Base-by-base conservation (phyloP, 768 basidiomycete genomes). In the Phaeolepiota aurea region DNA sequence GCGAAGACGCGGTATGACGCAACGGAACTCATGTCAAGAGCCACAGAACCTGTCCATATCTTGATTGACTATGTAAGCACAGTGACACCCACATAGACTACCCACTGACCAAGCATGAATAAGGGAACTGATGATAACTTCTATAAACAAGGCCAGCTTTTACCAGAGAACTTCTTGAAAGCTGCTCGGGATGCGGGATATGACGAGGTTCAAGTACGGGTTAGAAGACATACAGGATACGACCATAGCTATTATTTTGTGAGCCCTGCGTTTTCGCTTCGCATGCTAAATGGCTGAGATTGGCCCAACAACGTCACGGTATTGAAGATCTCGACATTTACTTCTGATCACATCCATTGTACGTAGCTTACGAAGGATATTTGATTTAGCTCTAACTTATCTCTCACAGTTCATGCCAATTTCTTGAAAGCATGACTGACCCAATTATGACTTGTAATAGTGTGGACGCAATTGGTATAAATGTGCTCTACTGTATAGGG, bases 201-300 rank as follows among this genome's bases (percentile, higher is more conserved):
- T 50, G 76, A 79, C 44, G 79, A 85, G 50, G 66, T 73, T 13
- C 79, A 87, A 57, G 87, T 97, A 4, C 66, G 76, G 32, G 85
- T 96, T 15, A 71, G 87, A 47, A 70, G 72, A 44, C 87, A 92
- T 33, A 79, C 81, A 37, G 88, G 79, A 19, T 94, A 93, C 54
- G 89, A 93, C 52, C 87, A 91, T 54, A 79, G 80, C 39, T 93
- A 93, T 56, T 93, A 82, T 61, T 96, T 94, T 54, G 90, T 69
- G 54, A 49, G 69, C 51, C 13, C 10, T 15, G 14, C 15, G 25
- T 25, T 12, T 32, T 34, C 16, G 14, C 14, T 21, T 20, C 4
- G 22, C 5, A 9, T 35, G 46, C 11, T 44, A 18, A 31, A 32
- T 30, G 13, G 31, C 42, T 10, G 33, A 13, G n/a, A n/a, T n/a